Percentiles rank a stretch among this genome's conserved stretches.
phyloP scores from a whole-genome alignment of 148 eudicot species.

The Arbutus unedo region DNA sequence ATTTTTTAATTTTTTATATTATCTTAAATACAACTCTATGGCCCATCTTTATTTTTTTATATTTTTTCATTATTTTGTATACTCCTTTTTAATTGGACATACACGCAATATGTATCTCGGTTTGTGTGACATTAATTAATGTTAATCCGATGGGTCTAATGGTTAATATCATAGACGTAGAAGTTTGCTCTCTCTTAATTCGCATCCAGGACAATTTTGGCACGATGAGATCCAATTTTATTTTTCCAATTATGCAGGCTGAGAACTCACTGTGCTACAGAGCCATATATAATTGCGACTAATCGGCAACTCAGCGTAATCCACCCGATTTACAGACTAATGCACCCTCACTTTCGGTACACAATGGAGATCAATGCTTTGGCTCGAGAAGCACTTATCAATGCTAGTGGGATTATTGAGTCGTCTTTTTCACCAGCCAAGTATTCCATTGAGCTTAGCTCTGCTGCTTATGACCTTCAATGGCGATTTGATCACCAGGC shows the following conservation, averaged over 20 bases:
- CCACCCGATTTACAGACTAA: constrained; percentile 71
- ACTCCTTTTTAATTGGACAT: no score
- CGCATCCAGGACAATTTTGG: no score
- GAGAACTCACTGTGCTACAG: constrained; percentile 66
- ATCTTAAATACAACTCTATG: no score
- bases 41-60: no score
- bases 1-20: no score
- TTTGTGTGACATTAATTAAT: no score
- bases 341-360: constrained; percentile 76
- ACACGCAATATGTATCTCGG: no score
- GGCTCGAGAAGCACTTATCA: constrained; percentile 67
- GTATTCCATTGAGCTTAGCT: constrained; percentile 64
- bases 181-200: no score
- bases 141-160: no score
- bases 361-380: constrained; percentile 92
- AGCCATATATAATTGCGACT: constrained; percentile 74
- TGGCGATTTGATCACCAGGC: constrained; percentile 79
- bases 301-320: constrained; percentile 70
- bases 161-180: no score
- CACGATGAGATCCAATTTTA: no score
- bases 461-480: constrained; percentile 52
- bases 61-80: no score
- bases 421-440: constrained; percentile 42
- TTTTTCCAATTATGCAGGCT: constrained; percentile 40
- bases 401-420: constrained; percentile 65